Percentiles rank a stretch among this genome's conserved stretches.
Conservation (phyloP, 257 asterid species). For the Cynanchum wilfordii region DNA sequence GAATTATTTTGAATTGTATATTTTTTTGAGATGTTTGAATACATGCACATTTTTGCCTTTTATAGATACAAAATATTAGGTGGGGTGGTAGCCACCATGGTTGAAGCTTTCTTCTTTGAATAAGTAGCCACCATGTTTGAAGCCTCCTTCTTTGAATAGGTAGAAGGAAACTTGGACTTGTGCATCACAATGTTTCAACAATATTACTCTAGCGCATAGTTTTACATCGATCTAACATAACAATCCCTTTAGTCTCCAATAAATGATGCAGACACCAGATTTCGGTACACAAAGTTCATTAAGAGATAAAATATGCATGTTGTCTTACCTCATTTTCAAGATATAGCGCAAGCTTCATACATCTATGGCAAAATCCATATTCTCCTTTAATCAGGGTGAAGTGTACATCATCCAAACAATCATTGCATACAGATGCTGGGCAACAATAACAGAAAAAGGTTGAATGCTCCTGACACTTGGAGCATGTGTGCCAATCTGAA, state of each 20-base stretch:
- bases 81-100: too few species aligned
- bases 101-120: too few species aligned
- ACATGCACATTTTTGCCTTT: too few species aligned
- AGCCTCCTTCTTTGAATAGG: too few species aligned
- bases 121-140: too few species aligned
- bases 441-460: conserved; percentile 57
- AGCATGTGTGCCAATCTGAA: conserved; percentile 76
- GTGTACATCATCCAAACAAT: conserved; percentile 30
- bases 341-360: conserved; percentile 46
- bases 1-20: too few species aligned
- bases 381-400: conserved; percentile 43
- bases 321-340: conserved; percentile 62
- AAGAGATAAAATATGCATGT: conserved; percentile 25
- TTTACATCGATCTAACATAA: neutral
- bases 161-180: too few species aligned
- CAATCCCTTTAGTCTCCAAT: neutral
- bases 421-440: conserved; percentile 44
- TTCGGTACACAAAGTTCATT: neutral
- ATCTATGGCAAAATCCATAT: conserved; percentile 56
- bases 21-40: too few species aligned
- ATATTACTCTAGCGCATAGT: neutral
- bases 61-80: too few species aligned
- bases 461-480: conserved; percentile 31
- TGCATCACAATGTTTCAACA: too few species aligned
- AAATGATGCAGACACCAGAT: neutral